phyloP scores from a whole-genome alignment of 805 yeast genomes.

The Monosporozyma aerobia region DNA sequence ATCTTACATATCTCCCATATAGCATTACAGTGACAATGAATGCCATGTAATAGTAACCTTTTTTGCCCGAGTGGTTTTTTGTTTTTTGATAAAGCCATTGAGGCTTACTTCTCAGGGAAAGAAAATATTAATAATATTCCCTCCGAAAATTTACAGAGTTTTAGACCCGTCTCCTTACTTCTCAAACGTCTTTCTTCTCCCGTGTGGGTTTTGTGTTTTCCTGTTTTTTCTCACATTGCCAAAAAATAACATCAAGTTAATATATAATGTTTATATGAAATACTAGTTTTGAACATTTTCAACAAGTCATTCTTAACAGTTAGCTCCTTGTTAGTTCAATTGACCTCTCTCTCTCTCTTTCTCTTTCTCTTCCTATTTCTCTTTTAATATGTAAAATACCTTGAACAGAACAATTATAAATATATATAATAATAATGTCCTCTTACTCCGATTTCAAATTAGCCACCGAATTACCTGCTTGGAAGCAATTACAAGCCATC shows the following conservation, averaged over 20 bases:
- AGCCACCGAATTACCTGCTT: constrained; percentile 70
- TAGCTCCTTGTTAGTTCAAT: too few species aligned
- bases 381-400: neutral
- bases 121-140: too few species aligned
- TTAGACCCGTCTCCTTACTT: neutral
- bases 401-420: neutral
- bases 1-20: too few species aligned
- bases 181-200: neutral
- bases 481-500: constrained; percentile 66
- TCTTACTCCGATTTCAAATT: constrained; percentile 43
- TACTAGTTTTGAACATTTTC: too few species aligned
- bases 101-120: too few species aligned
- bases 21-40: too few species aligned
- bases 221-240: too few species aligned
- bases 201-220: too few species aligned
- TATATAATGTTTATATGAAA: too few species aligned
- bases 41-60: too few species aligned
- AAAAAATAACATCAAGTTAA: too few species aligned
- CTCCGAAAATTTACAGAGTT: neutral
- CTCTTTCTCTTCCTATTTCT: neutral
- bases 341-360: neutral
- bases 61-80: neutral
- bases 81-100: too few species aligned
- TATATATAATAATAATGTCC: neutral
- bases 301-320: neutral